phyloP scores from a whole-genome alignment of 192 early-diverging fungal genomes.

The Coemansia sp. region DNA sequence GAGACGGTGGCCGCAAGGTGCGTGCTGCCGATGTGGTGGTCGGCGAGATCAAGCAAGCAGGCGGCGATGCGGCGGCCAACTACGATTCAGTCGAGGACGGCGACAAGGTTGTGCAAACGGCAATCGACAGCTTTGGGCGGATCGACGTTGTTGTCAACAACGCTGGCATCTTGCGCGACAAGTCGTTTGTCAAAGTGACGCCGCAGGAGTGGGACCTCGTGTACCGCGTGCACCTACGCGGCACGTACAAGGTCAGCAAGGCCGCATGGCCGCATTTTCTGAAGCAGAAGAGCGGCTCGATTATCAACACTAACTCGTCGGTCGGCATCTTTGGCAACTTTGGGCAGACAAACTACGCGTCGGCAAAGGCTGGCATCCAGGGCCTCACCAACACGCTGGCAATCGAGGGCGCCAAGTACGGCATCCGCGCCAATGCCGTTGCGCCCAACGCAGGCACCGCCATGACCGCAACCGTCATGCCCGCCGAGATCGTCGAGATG shows the following conservation, averaged over 20 bases:
- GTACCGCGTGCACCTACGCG: constrained; percentile 84
- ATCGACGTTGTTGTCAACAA: constrained; percentile 92
- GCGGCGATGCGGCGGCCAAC: constrained; percentile 89
- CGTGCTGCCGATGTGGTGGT: constrained; percentile 75
- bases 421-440: constrained; percentile 92
- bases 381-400: constrained; percentile 91
- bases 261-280: constrained; percentile 95
- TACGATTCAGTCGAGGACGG: constrained; percentile 97
- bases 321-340: constrained; percentile 94
- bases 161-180: constrained; percentile 95
- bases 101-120: constrained; percentile 89
- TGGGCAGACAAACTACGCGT: constrained; percentile 94
- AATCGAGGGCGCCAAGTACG: constrained; percentile 84
- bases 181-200: constrained; percentile 86
- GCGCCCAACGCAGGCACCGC: constrained; percentile 95
- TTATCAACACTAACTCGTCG: constrained; percentile 93
- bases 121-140: constrained; percentile 78
- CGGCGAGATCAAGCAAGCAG: constrained; percentile 72
- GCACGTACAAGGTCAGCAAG: constrained; percentile 90
- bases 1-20: constrained; percentile 33
- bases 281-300: constrained; percentile 92
- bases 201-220: constrained; percentile 95
- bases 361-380: constrained; percentile 90
- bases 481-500: constrained; percentile 90
- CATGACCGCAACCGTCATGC: constrained; percentile 97